Evolutionary conservation across 1,284 basidiomycete species (phyloP).

Genomic region (Ganoderma meredithae): DNA sequence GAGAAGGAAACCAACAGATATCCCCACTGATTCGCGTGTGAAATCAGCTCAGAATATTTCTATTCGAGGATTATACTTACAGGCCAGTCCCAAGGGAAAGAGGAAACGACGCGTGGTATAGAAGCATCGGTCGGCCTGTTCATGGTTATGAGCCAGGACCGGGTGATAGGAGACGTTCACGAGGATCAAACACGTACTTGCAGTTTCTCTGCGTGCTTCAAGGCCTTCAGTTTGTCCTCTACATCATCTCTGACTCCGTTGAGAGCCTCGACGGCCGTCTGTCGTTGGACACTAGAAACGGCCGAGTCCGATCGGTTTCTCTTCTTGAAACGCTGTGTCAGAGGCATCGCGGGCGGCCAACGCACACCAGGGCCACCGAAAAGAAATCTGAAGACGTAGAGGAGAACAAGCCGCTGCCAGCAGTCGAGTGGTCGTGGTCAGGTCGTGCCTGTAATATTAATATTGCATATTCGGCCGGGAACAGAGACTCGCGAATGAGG

Average conservation of each 20-base stretch:
- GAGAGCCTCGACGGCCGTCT: conserved; percentile 4
- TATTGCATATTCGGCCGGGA: too few relatives aligned
- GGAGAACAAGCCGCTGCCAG: background rate
- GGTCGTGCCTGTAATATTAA: too few relatives aligned
- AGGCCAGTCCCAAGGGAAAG: conserved; percentile 56
- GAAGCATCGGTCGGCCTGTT: conserved; percentile 35
- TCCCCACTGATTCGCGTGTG: conserved; percentile 57
- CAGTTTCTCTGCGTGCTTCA: conserved; percentile 10
- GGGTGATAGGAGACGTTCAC: background rate
- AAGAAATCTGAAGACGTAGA: background rate
- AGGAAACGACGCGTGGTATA: conserved; percentile 49
- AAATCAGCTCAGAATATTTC: background rate
- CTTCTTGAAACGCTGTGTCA: conserved; percentile 27
- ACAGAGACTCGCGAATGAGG: background rate
- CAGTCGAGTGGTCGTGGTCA: background rate
- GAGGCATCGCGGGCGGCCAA: conserved; percentile 15
- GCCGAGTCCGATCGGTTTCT: conserved; percentile 29
- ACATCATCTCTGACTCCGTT: conserved; percentile 24
- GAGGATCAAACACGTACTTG: conserved; percentile 1
- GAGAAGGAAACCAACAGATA: conserved; percentile 64
- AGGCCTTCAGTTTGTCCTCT: conserved; percentile 12
- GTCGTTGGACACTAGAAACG: conserved; percentile 12
- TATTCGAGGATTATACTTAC: conserved; percentile 41
- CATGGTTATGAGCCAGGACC: background rate
- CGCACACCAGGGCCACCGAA: background rate